These are phyloP conservation scores for Cytospora leucostoma DNA, from an alignment of 2,329 filamentous ascomycete species.

Conservation along the genomic window DNA sequence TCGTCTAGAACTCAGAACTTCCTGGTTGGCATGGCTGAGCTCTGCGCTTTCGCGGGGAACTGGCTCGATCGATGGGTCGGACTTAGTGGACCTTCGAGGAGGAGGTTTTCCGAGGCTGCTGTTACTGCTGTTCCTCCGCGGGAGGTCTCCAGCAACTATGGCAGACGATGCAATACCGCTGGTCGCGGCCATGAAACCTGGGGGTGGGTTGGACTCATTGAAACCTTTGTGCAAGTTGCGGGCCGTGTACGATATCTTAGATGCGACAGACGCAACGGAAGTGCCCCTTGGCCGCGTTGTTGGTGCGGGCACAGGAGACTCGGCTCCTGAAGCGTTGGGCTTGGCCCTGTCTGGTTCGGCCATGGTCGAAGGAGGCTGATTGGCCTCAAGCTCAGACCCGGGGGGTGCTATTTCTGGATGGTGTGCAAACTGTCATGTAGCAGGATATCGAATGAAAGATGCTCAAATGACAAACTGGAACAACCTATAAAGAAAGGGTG, in stretches of 20 bases:
- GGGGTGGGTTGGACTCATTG: slow-evolving; percentile 48
- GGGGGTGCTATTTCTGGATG: not conserved
- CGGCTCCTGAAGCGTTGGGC: slow-evolving; percentile 13
- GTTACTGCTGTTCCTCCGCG: slow-evolving; percentile 23
- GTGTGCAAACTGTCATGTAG: not conserved
- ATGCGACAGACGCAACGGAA: slow-evolving; percentile 28
- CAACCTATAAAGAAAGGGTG: not conserved
- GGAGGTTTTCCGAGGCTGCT: slow-evolving; percentile 7
- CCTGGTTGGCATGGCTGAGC: not conserved
- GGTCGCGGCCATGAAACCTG: slow-evolving; percentile 51
- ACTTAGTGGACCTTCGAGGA: slow-evolving; percentile 15
- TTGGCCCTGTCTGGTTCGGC: slow-evolving; percentile 19
- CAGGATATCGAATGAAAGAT: not conserved
- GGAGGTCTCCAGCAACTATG: slow-evolving; percentile 28
- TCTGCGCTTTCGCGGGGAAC: slow-evolving; percentile 15
- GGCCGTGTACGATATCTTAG: slow-evolving; percentile 22
- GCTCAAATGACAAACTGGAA: not conserved
- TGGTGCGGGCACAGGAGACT: slow-evolving; percentile 1
- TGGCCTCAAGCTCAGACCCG: not conserved
- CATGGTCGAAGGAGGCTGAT: slow-evolving; percentile 19
- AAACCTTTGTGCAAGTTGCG: slow-evolving; percentile 38
- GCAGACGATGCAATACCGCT: slow-evolving; percentile 48
- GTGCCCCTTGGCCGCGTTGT: slow-evolving; percentile 24
- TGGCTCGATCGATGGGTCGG: slow-evolving; percentile 15
- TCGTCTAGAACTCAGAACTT: not conserved